These are phyloP conservation scores for Ettlia oleoabundans DNA, from an alignment of 139 green algal species.

Conservation along the genomic window DNA sequence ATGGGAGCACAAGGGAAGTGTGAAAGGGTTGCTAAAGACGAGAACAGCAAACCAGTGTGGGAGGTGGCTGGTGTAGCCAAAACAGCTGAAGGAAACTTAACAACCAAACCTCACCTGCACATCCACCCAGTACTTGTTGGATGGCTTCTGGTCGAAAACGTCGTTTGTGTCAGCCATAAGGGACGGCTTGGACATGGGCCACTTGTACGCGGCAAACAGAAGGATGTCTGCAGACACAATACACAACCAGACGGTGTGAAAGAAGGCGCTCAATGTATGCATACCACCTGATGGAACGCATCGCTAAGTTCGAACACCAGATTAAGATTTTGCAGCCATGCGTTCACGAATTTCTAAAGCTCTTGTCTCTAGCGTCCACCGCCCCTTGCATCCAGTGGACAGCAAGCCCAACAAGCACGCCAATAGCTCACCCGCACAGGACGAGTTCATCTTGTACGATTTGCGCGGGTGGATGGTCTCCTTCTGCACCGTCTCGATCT, in stretches of 20 bases:
- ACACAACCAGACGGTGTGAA: too few relatives aligned
- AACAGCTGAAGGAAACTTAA: background rate
- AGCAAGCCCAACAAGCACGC: too few relatives aligned
- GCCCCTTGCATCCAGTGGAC: too few relatives aligned
- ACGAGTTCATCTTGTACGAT: conserved; percentile 91
- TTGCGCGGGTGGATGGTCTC: conserved; percentile 99
- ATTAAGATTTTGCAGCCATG: background rate
- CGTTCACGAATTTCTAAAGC: background rate
- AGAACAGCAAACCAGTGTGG: too few relatives aligned
- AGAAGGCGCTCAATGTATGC: too few relatives aligned
- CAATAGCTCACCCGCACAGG: conserved; percentile 58
- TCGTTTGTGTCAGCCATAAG: conserved; percentile 97
- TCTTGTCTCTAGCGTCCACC: too few relatives aligned
- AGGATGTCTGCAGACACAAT: conserved; percentile 89
- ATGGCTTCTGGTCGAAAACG: conserved; percentile 94
- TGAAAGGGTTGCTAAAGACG: too few relatives aligned
- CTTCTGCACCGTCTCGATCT: conserved; percentile 99
- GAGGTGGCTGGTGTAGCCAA: background rate
- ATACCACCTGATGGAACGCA: too few relatives aligned
- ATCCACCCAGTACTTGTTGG: conserved; percentile 99
- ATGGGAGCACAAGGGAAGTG: too few relatives aligned
- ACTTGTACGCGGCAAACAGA: conserved; percentile 98
- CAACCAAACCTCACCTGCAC: conserved; percentile 83
- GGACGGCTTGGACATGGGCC: conserved; percentile 92
- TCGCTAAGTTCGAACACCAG: too few relatives aligned